Evolutionary conservation across 2,329 filamentous ascomycete species (phyloP).

Genomic region (Penicillium sp.): DNA sequence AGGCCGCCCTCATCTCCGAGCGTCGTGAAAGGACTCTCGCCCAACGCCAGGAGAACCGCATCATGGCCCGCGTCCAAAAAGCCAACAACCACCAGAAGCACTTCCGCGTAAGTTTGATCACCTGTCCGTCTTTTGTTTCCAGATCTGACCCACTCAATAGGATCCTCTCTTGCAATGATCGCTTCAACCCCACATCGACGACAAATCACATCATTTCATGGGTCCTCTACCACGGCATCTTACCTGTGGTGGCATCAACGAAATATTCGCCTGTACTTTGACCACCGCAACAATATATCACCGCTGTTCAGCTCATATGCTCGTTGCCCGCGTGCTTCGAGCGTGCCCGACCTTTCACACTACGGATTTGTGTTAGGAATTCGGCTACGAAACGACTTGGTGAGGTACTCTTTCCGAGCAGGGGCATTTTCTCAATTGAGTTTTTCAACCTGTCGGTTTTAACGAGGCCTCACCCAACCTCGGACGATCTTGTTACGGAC

Average conservation of each 20-base stretch:
- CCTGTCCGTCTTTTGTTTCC: neutral
- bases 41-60: constrained; percentile 58
- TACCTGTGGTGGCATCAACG: neutral
- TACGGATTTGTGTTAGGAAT: neutral
- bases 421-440: constrained; percentile 5
- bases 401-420: constrained; percentile 9
- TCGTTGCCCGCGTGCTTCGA: neutral
- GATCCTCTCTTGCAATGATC: constrained; percentile 53
- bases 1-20: constrained; percentile 62
- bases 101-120: constrained; percentile 53
- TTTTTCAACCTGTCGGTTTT: constrained; percentile 10
- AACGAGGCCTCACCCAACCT: constrained; percentile 7
- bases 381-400: neutral
- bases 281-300: constrained; percentile 1
- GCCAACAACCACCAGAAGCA: constrained; percentile 74
- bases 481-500: constrained; percentile 3
- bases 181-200: neutral
- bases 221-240: neutral
- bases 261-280: neutral
- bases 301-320: constrained; percentile 1
- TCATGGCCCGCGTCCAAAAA: constrained; percentile 68
- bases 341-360: constrained; percentile 1
- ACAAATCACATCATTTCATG: neutral
- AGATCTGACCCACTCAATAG: constrained; percentile 28
- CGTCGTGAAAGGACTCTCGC: constrained; percentile 65